Evolutionary conservation across 768 basidiomycete species (phyloP).

Genomic region (Russula olivacea): DNA sequence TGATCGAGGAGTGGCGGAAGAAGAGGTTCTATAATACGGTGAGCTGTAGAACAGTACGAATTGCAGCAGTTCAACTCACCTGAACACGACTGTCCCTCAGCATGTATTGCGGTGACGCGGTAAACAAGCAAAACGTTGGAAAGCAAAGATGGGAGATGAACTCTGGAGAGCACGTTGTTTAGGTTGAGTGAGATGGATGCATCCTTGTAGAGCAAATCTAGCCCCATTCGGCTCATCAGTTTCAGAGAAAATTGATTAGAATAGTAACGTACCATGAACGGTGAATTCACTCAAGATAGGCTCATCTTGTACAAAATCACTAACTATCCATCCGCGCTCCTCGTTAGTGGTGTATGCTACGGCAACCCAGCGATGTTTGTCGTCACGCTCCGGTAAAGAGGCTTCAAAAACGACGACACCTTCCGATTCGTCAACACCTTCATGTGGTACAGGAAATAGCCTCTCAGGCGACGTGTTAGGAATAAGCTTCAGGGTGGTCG

Average conservation of each 20-base stretch:
- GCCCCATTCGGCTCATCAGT: constrained; percentile 6
- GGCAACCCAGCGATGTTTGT: constrained; percentile 42
- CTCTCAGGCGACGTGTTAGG: constrained; percentile 51
- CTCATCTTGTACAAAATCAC: constrained; percentile 41
- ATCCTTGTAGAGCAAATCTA: constrained; percentile 16
- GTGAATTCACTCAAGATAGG: constrained; percentile 33
- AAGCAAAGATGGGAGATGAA: constrained; percentile 51
- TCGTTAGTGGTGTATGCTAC: constrained; percentile 47
- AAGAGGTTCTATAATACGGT: constrained; percentile 39
- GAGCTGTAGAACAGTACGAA: background rate
- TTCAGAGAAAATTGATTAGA: constrained; percentile 12
- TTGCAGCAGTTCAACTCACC: constrained; percentile 24
- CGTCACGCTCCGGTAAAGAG: constrained; percentile 31
- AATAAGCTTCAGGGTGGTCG: constrained; percentile 51
- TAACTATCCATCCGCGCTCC: constrained; percentile 57
- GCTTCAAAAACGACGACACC: constrained; percentile 63
- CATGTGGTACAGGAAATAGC: constrained; percentile 58
- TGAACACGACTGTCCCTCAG: constrained; percentile 28
- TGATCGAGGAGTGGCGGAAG: constrained; percentile 66
- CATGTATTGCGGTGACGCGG: constrained; percentile 38
- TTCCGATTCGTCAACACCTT: constrained; percentile 71
- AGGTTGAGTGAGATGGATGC: constrained; percentile 32
- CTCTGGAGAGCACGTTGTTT: constrained; percentile 37
- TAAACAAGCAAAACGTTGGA: constrained; percentile 65
- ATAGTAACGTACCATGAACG: constrained; percentile 42